Base-by-base conservation (phyloP, 1,139 yeast species). In the Ashbya aceris region DNA sequence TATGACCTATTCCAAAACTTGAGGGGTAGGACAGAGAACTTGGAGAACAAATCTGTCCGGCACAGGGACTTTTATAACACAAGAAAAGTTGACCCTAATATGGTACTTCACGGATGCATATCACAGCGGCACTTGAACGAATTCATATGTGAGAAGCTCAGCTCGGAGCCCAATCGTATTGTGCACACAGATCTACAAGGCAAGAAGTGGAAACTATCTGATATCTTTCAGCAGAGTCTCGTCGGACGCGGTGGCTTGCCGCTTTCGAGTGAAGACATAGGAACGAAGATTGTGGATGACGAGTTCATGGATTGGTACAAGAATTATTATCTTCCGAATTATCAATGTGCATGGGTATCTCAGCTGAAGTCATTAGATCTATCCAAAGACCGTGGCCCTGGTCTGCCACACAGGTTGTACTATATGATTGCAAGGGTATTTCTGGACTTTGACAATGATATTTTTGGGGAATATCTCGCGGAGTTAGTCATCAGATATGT, bases 31-130 rank as follows among this genome's bases (percentile, higher is more conserved):
- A 43, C 56, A n/a, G 63, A 59, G 42, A 54, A 55, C 6, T 36
- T 50, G n/a, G 58, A 58, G 31, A 58, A 55, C 35, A 83, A 79
- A 49, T 64, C 71, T 41, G 80, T 84, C 44, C 96, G 96, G 1
- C 96, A 91, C 60, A 76, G 98, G 56, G 98, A 91, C 64, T 91
- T 91, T 58, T 91, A 91, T 67, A 91, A 91, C 58, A 96, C 87
- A 36, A 77, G 98, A 67, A 91, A 91, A 62, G 97, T 91, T 30
- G 99, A 91, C 60, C 86, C 96, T 4, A 96, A 91, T 67, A 89
- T 89, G 52, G 95, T 89, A 60, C 95, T 91, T 61, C 83, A 95
- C 20, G 98, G 98, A 2, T 87, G 96, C 61, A 85, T 91, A 93
- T 87, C 89, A 58, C 97, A 91, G 63, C 86, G 91, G 63, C 97